These are phyloP conservation scores for Hygrophorus pudorinus DNA, from an alignment of 768 basidiomycete species.

Conservation along the genomic window DNA sequence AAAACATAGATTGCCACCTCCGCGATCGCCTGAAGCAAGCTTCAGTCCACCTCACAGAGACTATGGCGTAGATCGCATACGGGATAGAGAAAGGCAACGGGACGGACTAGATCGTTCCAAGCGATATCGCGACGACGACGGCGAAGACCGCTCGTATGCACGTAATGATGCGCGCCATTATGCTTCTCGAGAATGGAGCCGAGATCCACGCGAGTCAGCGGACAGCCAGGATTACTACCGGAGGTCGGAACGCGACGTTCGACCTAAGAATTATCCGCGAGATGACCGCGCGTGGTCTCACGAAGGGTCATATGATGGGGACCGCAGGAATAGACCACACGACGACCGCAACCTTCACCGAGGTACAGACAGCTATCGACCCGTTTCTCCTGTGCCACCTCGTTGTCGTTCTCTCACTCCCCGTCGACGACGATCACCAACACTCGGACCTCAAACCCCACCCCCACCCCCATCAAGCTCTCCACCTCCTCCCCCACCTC, in stretches of 20 bases:
- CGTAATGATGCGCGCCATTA: not conserved
- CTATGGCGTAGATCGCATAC: conserved; percentile 21
- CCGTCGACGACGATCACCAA: conserved; percentile 12
- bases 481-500: conserved; percentile 29
- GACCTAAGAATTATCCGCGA: conserved; percentile 13
- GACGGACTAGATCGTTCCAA: conserved; percentile 14
- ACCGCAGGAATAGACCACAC: conserved; percentile 8
- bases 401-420: conserved; percentile 7
- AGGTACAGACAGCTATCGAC: conserved; percentile 8
- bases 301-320: conserved; percentile 18
- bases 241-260: conserved; percentile 13
- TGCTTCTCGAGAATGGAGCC: conserved; percentile 6
- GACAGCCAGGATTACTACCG: conserved; percentile 18
- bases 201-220: conserved; percentile 7
- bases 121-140: conserved; percentile 1
- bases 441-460: conserved; percentile 12
- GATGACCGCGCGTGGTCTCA: conserved; percentile 25
- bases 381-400: not conserved
- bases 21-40: conserved; percentile 23
- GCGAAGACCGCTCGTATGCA: not conserved
- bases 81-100: conserved; percentile 25
- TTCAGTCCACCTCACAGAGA: conserved; percentile 32
- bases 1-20: conserved; percentile 29
- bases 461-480: conserved; percentile 18
- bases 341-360: conserved; percentile 14